Evolutionary conservation across 495 filamentous ascomycete genomes (phyloP).

Genomic region (Podospora pseudoanserina): DNA sequence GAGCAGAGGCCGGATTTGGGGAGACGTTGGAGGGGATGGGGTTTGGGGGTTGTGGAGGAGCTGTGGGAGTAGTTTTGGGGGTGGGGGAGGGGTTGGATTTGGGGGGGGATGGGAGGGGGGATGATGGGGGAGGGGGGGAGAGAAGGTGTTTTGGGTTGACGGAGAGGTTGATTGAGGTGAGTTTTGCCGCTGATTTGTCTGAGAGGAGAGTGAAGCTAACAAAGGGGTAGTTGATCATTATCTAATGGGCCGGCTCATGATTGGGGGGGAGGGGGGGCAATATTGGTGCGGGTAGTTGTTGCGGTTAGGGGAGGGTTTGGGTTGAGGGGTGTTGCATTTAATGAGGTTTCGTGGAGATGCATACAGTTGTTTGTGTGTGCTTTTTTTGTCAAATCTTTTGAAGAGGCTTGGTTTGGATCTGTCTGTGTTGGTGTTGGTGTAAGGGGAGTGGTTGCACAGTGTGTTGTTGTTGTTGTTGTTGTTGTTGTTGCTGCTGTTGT

Average conservation of each 20-base stretch:
- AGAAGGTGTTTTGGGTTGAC: conserved; percentile 51
- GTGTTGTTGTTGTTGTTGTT: no score
- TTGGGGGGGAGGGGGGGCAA: not conserved
- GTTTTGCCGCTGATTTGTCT: not conserved
- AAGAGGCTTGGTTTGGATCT: no score
- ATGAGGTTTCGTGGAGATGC: no score
- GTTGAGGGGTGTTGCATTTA: no score
- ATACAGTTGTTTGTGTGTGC: no score
- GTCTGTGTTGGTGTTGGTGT: no score
- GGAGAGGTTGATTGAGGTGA: conserved; percentile 57
- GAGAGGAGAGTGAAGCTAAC: not conserved
- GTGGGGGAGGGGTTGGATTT: not conserved
- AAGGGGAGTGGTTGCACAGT: no score
- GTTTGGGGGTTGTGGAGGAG: conserved; percentile 53
- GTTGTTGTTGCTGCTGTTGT: no score
- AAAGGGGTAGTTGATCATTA: not conserved
- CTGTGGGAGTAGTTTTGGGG: conserved; percentile 40
- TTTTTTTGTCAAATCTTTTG: no score
- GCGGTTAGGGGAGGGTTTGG: not conserved
- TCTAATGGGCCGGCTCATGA: not conserved
- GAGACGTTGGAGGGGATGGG: conserved; percentile 53
- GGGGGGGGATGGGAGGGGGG: not conserved
- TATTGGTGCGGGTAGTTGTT: not conserved
- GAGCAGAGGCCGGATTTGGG: conserved; percentile 39
- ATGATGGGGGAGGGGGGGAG: conserved; percentile 44